Evolutionary conservation across 2,329 filamentous ascomycete genomes (phyloP), one percentile per base, ranked within the genome.

Genomic region (Pseudocercospora pini-densiflorae): DNA sequence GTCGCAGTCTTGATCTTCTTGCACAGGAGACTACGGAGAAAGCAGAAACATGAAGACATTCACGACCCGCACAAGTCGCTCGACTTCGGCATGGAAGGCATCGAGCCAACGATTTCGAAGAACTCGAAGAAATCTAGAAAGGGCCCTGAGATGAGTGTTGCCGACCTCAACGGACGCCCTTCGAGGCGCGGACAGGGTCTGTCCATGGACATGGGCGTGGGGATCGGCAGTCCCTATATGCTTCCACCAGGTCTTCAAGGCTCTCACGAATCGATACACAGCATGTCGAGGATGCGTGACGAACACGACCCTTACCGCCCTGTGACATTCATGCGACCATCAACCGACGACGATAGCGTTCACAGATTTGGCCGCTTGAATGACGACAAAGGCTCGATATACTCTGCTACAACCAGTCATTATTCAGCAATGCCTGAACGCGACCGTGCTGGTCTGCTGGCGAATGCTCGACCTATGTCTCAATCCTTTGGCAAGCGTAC

Each of bases 41-140:
- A 88, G 74, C 84, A 93, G 69, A 84, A 84, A 63, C 81, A 85
- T 65, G 95, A 99, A 80, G 95, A 99, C 80, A 85, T 86, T 19
- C 88, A 91, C 69, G 94, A 97, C 79, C 92, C 92, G 72, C 92
- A 96, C 79, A 94, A 91, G 76, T 95, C 93, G 0, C 86, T 98
- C 76, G 95, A 99, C 78, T 99, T 97, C 77, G 95, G 95, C 40
- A 80, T 97, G 76, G 92, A 90, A n/a, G 70, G 70, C 64, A 70
- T 72, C 43, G 68, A 64, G 61, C 65, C 67, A 23, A 57, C 36
- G 12, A 62, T 66, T 1, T 57, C 65, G 29, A 69, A 70, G 49
- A 68, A 76, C 43, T 70, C 75, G 63, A 82, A 83, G 66, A 76
- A 24, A 76, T 75, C 47, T 85, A 79, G 76, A 70, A 76, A 77